Evolutionary conservation across 148 eudicot genomes (phyloP).

Genomic region (Rhododendron molle): DNA sequence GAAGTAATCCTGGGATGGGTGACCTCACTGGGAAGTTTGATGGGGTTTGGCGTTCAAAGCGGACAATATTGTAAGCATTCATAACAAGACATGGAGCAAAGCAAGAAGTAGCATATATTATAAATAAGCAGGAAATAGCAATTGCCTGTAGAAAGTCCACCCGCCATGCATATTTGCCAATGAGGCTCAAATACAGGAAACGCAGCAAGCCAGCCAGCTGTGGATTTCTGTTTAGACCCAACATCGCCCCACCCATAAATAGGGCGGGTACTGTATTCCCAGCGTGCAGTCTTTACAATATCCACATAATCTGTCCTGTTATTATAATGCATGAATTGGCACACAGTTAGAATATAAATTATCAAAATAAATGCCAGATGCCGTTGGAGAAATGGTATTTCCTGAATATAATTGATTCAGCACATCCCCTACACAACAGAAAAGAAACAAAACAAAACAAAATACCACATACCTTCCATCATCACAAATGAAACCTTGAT

Average conservation of each 20-base stretch:
- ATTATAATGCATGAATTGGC: conserved; percentile 13
- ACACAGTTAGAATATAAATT: conserved; percentile 15
- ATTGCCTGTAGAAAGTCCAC: conserved; percentile 91
- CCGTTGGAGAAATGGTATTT: not conserved
- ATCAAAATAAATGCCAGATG: not conserved
- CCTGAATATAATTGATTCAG: not conserved
- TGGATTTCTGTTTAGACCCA: conserved; percentile 80
- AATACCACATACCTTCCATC: conserved; percentile 72
- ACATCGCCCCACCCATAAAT: conserved; percentile 96
- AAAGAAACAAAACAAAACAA: not conserved
- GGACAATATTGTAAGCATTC: not conserved
- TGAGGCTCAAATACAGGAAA: conserved; percentile 99
- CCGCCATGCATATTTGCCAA: conserved; percentile 99
- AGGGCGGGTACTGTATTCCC: conserved; percentile 93
- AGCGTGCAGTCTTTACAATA: conserved; percentile 80
- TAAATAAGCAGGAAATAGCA: not conserved
- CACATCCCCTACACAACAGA: not conserved
- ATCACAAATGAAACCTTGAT: conserved; percentile 87
- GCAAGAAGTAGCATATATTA: not conserved
- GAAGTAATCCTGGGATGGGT: no score
- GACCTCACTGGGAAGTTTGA: no score
- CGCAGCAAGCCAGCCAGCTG: conserved; percentile 99
- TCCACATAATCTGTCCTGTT: conserved; percentile 81
- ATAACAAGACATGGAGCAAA: not conserved
- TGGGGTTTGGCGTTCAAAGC: no score